Base-by-base conservation (phyloP, 2,329 filamentous ascomycete species). In the Periglandula ipomoeae region DNA sequence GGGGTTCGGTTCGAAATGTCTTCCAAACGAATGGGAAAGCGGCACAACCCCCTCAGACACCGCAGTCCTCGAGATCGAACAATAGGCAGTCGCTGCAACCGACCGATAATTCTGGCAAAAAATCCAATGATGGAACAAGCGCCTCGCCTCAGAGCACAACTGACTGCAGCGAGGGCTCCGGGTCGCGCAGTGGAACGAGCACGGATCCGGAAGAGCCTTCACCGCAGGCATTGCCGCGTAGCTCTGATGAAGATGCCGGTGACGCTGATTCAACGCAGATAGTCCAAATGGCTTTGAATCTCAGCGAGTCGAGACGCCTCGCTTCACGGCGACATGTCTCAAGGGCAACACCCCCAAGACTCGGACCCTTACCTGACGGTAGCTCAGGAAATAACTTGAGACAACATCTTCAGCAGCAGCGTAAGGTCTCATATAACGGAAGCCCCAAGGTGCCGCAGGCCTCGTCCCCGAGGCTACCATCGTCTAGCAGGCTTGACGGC, bases 261-360 rank as follows among this genome's bases (percentile, higher is more conserved):
- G 81, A 89, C 58, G 75, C 85, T 51, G 90, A 96, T 59, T 85
- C 90, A 7, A 81, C 85, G 4, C 87, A 95, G 65, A 94, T 97
- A 54, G 89, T 97, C 38, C 89, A 89, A 59, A 87, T 97, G 78
- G 91, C 91, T 1, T 69, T 97, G 57, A 93, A 85, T 55, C 68
- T 97, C 44, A 95, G 87, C 69, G 89, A 96, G 65, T 87, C 84
- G 59, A 80, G 82, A 55, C 80, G 81, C 60, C 75, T 75, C 67
- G 86, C 73, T 52, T 80, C 70, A 64, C 78, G 72, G 65, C 76
- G 70, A 65, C 81, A 62, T 64, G 75, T 66, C 56, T 79, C 60
- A 48, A 79, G 61, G 61, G 76, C 64, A 48, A 70, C 69, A 32
- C 78, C 68, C 26, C 78, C 71, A 42, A 71, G 68, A 37, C 69